These are phyloP conservation scores for Austroboletus rostrupii DNA, from an alignment of 1,284 basidiomycete species.

Conservation along the genomic window DNA sequence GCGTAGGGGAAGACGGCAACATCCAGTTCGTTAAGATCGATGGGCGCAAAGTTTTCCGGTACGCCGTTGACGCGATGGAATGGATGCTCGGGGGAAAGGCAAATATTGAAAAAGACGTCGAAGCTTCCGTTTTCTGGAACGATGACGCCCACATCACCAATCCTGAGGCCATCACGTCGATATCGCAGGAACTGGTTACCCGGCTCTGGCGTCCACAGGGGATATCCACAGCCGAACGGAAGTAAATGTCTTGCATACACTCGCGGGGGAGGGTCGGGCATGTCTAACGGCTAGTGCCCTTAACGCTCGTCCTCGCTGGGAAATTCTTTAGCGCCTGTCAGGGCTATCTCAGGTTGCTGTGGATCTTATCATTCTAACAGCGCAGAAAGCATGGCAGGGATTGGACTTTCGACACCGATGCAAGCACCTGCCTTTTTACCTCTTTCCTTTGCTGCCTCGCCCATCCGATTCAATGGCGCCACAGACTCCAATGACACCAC, in stretches of 20 bases:
- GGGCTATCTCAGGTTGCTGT: neutral
- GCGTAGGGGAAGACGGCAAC: neutral
- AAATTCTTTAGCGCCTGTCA: neutral
- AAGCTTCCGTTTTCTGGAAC: conserved; percentile 17
- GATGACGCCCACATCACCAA: conserved; percentile 22
- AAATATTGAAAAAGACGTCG: conserved; percentile 27
- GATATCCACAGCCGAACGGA: conserved; percentile 17
- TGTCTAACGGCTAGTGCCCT: neutral
- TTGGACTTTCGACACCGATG: neutral
- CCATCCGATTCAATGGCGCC: conserved; percentile 14
- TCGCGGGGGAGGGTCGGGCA: conserved; percentile 8
- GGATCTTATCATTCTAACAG: neutral
- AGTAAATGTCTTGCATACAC: conserved; percentile 9
- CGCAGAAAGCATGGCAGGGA: neutral
- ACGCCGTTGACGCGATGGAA: conserved; percentile 8
- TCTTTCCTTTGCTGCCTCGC: conserved; percentile 24
- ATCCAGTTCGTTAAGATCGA: neutral
- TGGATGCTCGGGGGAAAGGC: conserved; percentile 8
- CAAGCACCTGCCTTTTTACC: too few species aligned
- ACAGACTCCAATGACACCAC: conserved; percentile 35
- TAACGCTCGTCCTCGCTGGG: neutral
- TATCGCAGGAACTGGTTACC: conserved; percentile 10
- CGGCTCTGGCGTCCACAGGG: conserved; percentile 25
- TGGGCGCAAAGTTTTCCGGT: conserved; percentile 4
- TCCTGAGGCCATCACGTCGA: conserved; percentile 14